A percentile compares a stretch with the other conserved stretches of the same genome.
Conservation (phyloP, 2,329 filamentous ascomycete species). For the Penicillium concentricum region DNA sequence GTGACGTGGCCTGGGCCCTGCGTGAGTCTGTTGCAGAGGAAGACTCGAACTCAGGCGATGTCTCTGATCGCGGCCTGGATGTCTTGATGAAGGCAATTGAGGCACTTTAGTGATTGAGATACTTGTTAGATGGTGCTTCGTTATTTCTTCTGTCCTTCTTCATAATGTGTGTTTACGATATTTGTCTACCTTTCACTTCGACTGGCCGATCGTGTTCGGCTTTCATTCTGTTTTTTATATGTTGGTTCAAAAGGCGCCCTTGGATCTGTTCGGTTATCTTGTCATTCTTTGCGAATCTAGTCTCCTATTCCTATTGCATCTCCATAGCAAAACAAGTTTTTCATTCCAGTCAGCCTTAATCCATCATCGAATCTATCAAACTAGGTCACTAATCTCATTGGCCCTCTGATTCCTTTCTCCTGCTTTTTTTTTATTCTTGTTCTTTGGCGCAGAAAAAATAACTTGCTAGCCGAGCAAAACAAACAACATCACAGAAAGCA, state of each 20-base stretch:
- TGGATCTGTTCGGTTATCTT: neutral
- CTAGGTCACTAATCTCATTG: neutral
- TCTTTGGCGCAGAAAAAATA: neutral
- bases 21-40: constrained; percentile 49
- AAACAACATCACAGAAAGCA: neutral
- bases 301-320: neutral
- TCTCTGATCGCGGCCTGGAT: constrained; percentile 54
- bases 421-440: neutral
- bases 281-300: neutral
- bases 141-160: neutral
- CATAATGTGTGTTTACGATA: constrained; percentile 2
- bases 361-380: neutral
- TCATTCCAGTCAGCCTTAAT: neutral
- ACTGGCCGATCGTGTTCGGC: neutral
- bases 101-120: constrained; percentile 42
- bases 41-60: constrained; percentile 31
- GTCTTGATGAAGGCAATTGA: constrained; percentile 59
- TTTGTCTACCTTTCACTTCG: constrained; percentile 2
- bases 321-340: neutral
- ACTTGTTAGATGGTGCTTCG: neutral
- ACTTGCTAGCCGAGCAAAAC: neutral
- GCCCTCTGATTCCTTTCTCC: neutral
- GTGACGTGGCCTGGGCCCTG: constrained; percentile 78
- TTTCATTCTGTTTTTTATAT: neutral
- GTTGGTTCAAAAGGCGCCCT: neutral